These are phyloP conservation scores for Saturnispora sanitii DNA, from an alignment of 805 yeast genomes.

Conservation along the genomic window DNA sequence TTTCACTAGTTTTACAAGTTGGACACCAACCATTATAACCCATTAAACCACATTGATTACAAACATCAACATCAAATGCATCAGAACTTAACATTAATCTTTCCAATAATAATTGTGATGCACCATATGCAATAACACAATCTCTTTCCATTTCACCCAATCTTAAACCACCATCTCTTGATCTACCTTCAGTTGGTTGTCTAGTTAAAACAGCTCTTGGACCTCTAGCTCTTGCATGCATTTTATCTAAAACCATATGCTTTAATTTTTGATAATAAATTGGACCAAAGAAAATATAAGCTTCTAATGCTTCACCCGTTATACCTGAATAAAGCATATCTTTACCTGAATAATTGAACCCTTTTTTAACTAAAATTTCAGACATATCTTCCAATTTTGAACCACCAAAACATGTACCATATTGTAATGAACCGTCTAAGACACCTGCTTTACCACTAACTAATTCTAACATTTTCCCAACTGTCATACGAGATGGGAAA, in stretches of 20 bases:
- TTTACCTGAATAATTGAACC: constrained; percentile 91
- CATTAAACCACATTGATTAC: constrained; percentile 91
- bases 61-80: constrained; percentile 94
- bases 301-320: constrained; percentile 95
- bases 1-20: constrained; percentile 83
- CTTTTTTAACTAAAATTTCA: constrained; percentile 76
- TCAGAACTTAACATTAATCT: constrained; percentile 95
- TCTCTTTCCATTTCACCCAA: constrained; percentile 99
- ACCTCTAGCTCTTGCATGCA: constrained; percentile 99
- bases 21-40: constrained; percentile 98
- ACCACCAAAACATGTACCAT: constrained; percentile 98
- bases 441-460: constrained; percentile 98
- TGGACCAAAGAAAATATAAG: constrained; percentile 97
- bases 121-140: constrained; percentile 99
- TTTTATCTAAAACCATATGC: constrained; percentile 97
- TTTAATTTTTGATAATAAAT: constrained; percentile 95
- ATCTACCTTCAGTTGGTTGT: constrained; percentile 98
- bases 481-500: constrained; percentile 99
- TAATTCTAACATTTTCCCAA: constrained; percentile 95
- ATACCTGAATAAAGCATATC: constrained; percentile 97
- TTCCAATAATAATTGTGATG: constrained; percentile 86
- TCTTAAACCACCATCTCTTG: constrained; percentile 97
- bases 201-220: constrained; percentile 96
- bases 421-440: constrained; percentile 78
- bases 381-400: constrained; percentile 96